Evolutionary conservation across 768 basidiomycete genomes (phyloP), one percentile per base, ranked within the genome.

Genomic region (Pisolithus microcarpus): DNA sequence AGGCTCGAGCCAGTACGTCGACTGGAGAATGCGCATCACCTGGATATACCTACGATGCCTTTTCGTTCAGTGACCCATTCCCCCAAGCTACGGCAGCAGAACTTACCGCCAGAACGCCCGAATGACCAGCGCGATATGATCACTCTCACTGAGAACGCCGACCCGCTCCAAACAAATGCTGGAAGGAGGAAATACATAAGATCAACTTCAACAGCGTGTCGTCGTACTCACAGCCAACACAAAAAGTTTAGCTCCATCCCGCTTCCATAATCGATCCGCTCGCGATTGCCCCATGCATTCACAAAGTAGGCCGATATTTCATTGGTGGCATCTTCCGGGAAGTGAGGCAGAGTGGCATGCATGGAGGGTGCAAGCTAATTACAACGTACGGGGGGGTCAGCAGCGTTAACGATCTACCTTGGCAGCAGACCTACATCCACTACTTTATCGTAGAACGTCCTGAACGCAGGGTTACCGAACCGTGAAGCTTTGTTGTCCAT

Each of bases 221-320:
- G 72, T 90, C 62, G 96, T 93, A 98, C 91, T 57, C 64, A 96
- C 94, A 98, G 63, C 93, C 93, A 97, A 61, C 94, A 97, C 3
- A 98, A 53, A 61, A 97, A 98, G 68, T 97, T 95, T 39, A 98
- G 76, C 63, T 99, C 95, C 95, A 98, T 98, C 13, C 96, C 96
- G 60, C 93, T 96, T n/a, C 96, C 96, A 68, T 99, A 99, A 68
- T 99, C 96, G 49, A 99, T 92, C 8, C 96, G 75, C 43, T 85
- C 80, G 26, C 87, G 73, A 65, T 88, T 96, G 0, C 96, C 96
- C 93, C 94, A 98, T 16, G 84, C 71, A 63, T 94, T 90, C 34
- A 74, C 70, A 61, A 98, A 87, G 65, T 98, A 99, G 0, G 73
- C 75, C 2, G 83, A 78, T 4, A 96, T 67, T 62, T 97, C 95